Base-by-base conservation (phyloP, 345 rosid species). In the Arabidopsis suecica region DNA sequence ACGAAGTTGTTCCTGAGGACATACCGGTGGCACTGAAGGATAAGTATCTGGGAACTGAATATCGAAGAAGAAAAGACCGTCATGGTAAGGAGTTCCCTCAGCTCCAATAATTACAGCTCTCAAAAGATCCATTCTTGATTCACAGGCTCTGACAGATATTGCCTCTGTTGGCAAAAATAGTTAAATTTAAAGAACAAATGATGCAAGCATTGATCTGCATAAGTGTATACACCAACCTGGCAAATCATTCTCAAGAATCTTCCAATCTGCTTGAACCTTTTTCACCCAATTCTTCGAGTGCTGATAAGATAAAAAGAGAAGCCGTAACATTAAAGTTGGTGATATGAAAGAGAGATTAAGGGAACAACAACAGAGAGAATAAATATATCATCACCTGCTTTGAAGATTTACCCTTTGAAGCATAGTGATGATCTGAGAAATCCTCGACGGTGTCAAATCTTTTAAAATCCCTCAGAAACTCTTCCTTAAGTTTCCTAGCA, bases 1-100 rank as follows among this genome's bases (percentile, higher is more conserved):
- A 16, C 51, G 51, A 44, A 28, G 32, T 28, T 61, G 54, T 50
- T 82, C 28, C 11, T 25, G 20, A 60, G 59, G 18, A 82, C 93
- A 69, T 88, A 94, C 98, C 61, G 97, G 98, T 16, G 98, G 97
- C 3, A 50, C 81, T 67, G 70, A 74, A 68, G 98, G 98, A 78
- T 91, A 94, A 59, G 40, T 76, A 55, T 78, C 61, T 20, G 98
- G 98, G 79, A 94, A 91, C 82, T 71, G 84, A 49, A 94, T 79
- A 70, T 94, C 98, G 67, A 94, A 90, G 82, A 91, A 94, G 79
- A 88, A 94, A 58, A 94, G 95, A 73, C 98, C 98, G 65, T 94
- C 96, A 42, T 90, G 97, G 81, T 94, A 94, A 57, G 98, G 98
- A 76, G 98, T 94, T 68, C 96, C 96, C 67, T 90, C 97, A 7